phyloP scores from a whole-genome alignment of 208 protist genomes.

The Borovskyia barvae region DNA sequence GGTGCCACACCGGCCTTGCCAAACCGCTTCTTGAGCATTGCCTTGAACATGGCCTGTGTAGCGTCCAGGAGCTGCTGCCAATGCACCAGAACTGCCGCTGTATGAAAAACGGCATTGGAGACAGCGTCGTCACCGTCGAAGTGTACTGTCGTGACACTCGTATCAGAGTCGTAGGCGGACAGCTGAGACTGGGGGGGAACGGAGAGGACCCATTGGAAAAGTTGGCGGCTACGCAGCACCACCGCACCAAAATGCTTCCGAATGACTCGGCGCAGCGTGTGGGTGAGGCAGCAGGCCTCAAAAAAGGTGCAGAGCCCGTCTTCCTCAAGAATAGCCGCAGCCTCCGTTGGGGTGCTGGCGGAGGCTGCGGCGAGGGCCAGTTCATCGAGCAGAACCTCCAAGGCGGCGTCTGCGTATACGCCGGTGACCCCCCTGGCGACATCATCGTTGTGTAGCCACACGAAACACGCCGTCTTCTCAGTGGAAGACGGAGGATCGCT shows the following conservation, averaged over 20 bases:
- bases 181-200: neutral
- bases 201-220: constrained; percentile 23
- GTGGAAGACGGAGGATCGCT: neutral
- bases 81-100: constrained; percentile 12
- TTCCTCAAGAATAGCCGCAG: constrained; percentile 12
- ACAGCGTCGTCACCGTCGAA: neutral
- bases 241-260: neutral
- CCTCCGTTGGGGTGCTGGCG: neutral
- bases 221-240: neutral
- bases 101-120: neutral
- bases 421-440: neutral
- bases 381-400: constrained; percentile 36
- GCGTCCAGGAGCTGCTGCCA: constrained; percentile 10
- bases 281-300: constrained; percentile 9
- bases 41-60: neutral
- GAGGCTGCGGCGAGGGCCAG: constrained; percentile 24
- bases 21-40: neutral
- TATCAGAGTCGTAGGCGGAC: neutral
- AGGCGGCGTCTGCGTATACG: constrained; percentile 25
- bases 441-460: constrained; percentile 14
- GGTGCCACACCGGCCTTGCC: too few relatives aligned
- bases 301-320: constrained; percentile 15
- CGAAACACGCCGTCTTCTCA: constrained; percentile 1
- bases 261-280: neutral
- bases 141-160: neutral